phyloP scores from a whole-genome alignment of 345 rosid genomes.

The Arabidopsis suecica region DNA sequence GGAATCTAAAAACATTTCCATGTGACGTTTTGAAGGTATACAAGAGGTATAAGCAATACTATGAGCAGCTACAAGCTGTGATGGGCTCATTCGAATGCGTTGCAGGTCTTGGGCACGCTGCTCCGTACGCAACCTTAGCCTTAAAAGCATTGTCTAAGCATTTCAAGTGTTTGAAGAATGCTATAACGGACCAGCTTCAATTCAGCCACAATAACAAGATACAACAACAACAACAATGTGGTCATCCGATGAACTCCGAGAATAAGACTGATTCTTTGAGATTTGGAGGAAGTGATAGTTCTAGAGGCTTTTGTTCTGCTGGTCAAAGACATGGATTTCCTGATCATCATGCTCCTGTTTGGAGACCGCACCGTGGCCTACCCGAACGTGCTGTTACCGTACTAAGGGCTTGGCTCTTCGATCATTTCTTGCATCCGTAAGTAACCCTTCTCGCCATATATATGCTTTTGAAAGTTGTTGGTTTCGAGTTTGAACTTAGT shows the following conservation, averaged over 20 bases:
- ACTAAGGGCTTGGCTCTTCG: constrained; percentile 86
- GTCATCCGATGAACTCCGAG: constrained; percentile 42
- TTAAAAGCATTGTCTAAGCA: constrained; percentile 81
- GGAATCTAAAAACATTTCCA: constrained; percentile 32
- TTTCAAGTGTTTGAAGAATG: constrained; percentile 74
- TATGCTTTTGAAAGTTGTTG: background rate
- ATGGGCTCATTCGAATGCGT: constrained; percentile 80
- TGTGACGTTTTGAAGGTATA: constrained; percentile 57
- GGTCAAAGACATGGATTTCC: constrained; percentile 54
- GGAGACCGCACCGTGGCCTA: constrained; percentile 91
- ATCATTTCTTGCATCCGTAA: constrained; percentile 93
- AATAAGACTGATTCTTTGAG: constrained; percentile 56
- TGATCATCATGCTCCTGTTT: constrained; percentile 82
- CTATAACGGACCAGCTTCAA: constrained; percentile 80
- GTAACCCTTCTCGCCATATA: constrained; percentile 37
- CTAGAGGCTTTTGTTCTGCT: constrained; percentile 46
- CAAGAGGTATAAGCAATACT: constrained; percentile 83
- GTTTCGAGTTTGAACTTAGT: constrained; percentile 18
- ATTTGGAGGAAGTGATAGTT: constrained; percentile 51
- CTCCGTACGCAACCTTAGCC: constrained; percentile 75
- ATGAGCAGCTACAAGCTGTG: constrained; percentile 80
- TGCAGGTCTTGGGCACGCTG: constrained; percentile 83
- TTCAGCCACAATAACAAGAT: constrained; percentile 51
- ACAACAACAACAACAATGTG: constrained; percentile 43
- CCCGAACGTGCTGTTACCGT: constrained; percentile 91